phyloP scores from a whole-genome alignment of 805 yeast genomes.

The Myxozyma neotropica region DNA sequence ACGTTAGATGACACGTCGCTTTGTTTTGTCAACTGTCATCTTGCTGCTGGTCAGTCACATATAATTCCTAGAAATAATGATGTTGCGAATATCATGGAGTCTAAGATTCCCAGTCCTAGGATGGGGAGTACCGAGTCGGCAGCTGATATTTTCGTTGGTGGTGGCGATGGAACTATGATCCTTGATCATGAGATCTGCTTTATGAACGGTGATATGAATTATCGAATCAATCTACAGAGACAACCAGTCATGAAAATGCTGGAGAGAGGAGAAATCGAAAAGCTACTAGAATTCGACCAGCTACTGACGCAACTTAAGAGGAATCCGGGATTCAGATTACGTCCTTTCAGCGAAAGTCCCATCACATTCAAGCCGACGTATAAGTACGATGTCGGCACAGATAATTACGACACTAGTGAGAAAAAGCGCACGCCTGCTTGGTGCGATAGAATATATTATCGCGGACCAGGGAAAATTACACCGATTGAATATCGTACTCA shows the following conservation, averaged over 20 bases:
- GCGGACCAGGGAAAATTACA: conserved; percentile 52
- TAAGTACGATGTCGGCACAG: conserved; percentile 87
- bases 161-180: conserved; percentile 53
- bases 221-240: conserved; percentile 70
- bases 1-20: conserved; percentile 65
- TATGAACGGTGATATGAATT: conserved; percentile 95
- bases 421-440: conserved; percentile 94
- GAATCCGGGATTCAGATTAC: conserved; percentile 62
- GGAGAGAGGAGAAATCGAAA: conserved; percentile 50
- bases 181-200: conserved; percentile 80
- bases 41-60: conserved; percentile 89
- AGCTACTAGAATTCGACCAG: conserved; percentile 74
- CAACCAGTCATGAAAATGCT: conserved; percentile 67
- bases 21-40: conserved; percentile 81
- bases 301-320: conserved; percentile 73
- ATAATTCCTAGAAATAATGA: conserved; percentile 84
- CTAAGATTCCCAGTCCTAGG: conserved; percentile 46
- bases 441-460: conserved; percentile 86
- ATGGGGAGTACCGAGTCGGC: conserved; percentile 6
- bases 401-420: conserved; percentile 81
- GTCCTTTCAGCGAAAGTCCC: conserved; percentile 78
- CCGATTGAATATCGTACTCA: conserved; percentile 65
- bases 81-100: conserved; percentile 67
- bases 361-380: conserved; percentile 88
- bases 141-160: conserved; percentile 40